A percentile compares a stretch with the other conserved stretches of the same genome.
These are phyloP conservation scores for Leccinum obscurum DNA, from an alignment of 768 basidiomycete species.

Conservation along the genomic window DNA sequence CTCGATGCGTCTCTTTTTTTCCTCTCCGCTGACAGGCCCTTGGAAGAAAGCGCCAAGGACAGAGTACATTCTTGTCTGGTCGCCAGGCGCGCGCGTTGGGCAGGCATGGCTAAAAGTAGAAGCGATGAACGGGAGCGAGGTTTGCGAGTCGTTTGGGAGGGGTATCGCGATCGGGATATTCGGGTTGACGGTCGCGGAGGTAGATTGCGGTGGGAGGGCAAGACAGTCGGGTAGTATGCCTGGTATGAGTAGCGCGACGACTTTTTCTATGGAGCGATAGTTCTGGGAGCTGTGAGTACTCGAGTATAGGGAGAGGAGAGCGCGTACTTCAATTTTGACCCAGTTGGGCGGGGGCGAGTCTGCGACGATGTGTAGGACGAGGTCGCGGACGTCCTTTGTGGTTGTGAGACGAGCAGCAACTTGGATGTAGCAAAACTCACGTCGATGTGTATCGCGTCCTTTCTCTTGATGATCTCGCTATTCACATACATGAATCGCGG, in stretches of 20 bases:
- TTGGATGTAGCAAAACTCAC: slow-evolving; percentile 43
- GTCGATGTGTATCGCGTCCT: slow-evolving; percentile 76
- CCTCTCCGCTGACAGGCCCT: slow-evolving; percentile 73
- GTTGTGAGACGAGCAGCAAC: not conserved
- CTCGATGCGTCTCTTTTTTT: slow-evolving; percentile 66
- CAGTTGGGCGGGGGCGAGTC: slow-evolving; percentile 86
- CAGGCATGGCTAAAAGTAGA: slow-evolving; percentile 90
- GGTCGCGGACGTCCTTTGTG: slow-evolving; percentile 81
- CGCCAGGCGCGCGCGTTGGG: slow-evolving; percentile 91
- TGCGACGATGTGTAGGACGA: slow-evolving; percentile 77
- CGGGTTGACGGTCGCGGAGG: slow-evolving; percentile 59
- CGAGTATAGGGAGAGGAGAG: not conserved
- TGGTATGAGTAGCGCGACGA: slow-evolving; percentile 81
- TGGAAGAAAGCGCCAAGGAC: slow-evolving; percentile 83
- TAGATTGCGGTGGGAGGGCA: slow-evolving; percentile 67
- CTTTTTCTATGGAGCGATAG: slow-evolving; percentile 67
- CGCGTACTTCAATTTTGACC: slow-evolving; percentile 77
- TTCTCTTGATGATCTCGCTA: slow-evolving; percentile 69
- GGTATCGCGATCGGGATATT: slow-evolving; percentile 55
- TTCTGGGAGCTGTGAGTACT: slow-evolving; percentile 49
- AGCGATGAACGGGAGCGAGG: slow-evolving; percentile 63
- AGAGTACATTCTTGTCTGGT: slow-evolving; percentile 80
- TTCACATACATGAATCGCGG: slow-evolving; percentile 84
- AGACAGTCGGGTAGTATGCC: slow-evolving; percentile 79
- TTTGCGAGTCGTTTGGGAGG: slow-evolving; percentile 31